Conservation (phyloP, 495 filamentous ascomycete genomes). For the Neurospora sp. region DNA sequence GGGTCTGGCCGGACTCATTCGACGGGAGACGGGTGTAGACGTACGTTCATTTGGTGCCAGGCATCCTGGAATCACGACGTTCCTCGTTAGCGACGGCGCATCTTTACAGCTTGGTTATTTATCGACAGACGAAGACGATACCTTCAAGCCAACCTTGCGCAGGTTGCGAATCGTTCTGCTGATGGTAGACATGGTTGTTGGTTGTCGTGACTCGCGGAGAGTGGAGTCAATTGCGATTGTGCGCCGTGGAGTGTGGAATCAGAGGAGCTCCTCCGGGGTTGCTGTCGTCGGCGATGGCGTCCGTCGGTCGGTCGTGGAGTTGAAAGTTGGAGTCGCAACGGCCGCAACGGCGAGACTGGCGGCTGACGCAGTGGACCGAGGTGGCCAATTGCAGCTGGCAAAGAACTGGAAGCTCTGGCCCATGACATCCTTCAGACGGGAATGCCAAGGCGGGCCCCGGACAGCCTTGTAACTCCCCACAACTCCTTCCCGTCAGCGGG, state of each 20-base stretch:
- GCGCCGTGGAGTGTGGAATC: slow-evolving; percentile 15
- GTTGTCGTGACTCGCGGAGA: slow-evolving; percentile 6
- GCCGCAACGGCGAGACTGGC: background rate
- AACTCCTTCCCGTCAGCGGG: background rate
- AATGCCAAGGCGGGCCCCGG: background rate
- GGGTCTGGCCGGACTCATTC: background rate
- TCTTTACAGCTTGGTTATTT: background rate
- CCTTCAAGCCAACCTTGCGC: slow-evolving; percentile 79
- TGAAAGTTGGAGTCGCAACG: background rate
- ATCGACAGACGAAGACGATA: slow-evolving; percentile 21
- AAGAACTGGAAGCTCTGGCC: background rate
- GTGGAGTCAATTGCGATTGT: slow-evolving; percentile 7
- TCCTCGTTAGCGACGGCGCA: slow-evolving; percentile 13
- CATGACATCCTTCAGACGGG: background rate
- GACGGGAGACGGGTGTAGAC: slow-evolving; percentile 18
- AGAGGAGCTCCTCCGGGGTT: slow-evolving; percentile 1
- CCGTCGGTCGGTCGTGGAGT: background rate
- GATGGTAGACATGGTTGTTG: slow-evolving; percentile 80
- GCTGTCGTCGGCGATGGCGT: slow-evolving; percentile 1
- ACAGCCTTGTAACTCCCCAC: background rate
- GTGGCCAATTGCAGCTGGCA: background rate
- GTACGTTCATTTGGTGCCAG: slow-evolving; percentile 86
- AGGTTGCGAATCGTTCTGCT: slow-evolving; percentile 77
- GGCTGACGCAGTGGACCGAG: background rate
- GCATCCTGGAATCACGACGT: slow-evolving; percentile 51